Percentiles rank a stretch among this genome's conserved stretches.
phyloP scores from a whole-genome alignment of 2,329 filamentous ascomycete genomes.

The Aspergillus caelatus region DNA sequence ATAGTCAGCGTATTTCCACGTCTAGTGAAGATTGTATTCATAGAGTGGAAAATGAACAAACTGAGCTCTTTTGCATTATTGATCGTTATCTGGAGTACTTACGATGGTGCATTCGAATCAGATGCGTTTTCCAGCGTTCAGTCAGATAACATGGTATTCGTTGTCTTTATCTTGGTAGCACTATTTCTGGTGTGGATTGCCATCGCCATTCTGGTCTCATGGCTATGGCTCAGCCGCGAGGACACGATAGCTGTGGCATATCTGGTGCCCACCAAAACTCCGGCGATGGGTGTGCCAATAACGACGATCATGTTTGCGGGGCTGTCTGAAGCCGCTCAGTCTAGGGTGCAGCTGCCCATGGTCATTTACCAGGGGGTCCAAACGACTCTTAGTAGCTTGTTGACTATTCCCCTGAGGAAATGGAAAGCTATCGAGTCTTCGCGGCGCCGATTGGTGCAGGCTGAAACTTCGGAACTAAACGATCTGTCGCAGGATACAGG shows the following conservation, averaged over 20 bases:
- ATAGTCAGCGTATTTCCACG: constrained; percentile 55
- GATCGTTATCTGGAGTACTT: constrained; percentile 62
- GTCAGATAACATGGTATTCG: constrained; percentile 50
- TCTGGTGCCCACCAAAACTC: constrained; percentile 68
- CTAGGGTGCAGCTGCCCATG: constrained; percentile 65
- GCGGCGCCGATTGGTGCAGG: background rate
- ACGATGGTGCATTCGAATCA: constrained; percentile 65
- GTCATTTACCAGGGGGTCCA: constrained; percentile 58
- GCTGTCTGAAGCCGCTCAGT: constrained; percentile 56
- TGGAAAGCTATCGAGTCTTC: constrained; percentile 29
- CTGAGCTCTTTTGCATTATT: constrained; percentile 34
- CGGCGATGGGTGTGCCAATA: constrained; percentile 65
- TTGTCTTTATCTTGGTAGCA: constrained; percentile 66
- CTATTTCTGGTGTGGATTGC: constrained; percentile 62
- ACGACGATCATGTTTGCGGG: constrained; percentile 65
- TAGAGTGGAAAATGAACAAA: constrained; percentile 45
- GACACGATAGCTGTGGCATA: constrained; percentile 68
- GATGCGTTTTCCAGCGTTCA: constrained; percentile 52
- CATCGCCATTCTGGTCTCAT: constrained; percentile 57
- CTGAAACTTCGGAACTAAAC: background rate
- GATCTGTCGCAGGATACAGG: background rate
- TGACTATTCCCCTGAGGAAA: constrained; percentile 45
- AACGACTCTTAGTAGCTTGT: constrained; percentile 44
- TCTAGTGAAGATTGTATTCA: constrained; percentile 52
- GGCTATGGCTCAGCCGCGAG: constrained; percentile 53